Evolutionary conservation across 2,329 filamentous ascomycete genomes (phyloP).

Genomic region (Aspergillus vadensis): DNA sequence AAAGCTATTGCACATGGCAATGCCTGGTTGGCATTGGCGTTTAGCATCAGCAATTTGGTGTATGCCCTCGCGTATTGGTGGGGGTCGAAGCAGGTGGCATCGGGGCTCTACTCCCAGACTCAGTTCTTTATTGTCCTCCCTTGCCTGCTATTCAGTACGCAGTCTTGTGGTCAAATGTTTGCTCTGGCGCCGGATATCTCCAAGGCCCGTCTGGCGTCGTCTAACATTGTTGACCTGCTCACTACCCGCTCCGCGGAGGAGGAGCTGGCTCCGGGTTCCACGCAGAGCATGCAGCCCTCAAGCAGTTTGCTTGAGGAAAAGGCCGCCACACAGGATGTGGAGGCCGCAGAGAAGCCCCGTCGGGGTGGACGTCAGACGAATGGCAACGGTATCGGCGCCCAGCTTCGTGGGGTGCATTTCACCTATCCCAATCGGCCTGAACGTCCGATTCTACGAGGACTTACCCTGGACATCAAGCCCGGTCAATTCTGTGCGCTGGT

Average conservation of each 20-base stretch:
- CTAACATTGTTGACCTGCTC: slow-evolving; percentile 53
- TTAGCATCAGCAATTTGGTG: slow-evolving; percentile 61
- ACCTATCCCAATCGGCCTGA: slow-evolving; percentile 66
- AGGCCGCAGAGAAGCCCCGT: slow-evolving; percentile 16
- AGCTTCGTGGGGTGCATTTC: slow-evolving; percentile 64
- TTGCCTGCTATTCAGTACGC: slow-evolving; percentile 70
- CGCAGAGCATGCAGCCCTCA: slow-evolving; percentile 14
- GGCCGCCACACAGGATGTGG: slow-evolving; percentile 22
- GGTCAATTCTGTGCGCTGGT: slow-evolving; percentile 66
- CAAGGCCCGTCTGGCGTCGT: slow-evolving; percentile 62
- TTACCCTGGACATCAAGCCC: slow-evolving; percentile 59
- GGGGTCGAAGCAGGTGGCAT: slow-evolving; percentile 69
- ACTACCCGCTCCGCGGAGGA: slow-evolving; percentile 32
- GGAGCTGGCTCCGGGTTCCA: slow-evolving; percentile 21
- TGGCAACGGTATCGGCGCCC: slow-evolving; percentile 49
- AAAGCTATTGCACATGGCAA: slow-evolving; percentile 49
- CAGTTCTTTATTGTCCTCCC: slow-evolving; percentile 73
- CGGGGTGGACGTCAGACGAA: neutral
- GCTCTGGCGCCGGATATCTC: slow-evolving; percentile 71
- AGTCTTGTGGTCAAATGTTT: slow-evolving; percentile 74
- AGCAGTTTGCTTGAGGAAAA: slow-evolving; percentile 26
- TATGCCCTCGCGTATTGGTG: slow-evolving; percentile 80
- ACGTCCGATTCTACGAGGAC: slow-evolving; percentile 56
- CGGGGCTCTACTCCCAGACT: slow-evolving; percentile 65
- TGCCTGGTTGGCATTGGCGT: slow-evolving; percentile 47